These are phyloP conservation scores for Besnoitia besnoiti DNA, from an alignment of 169 alveolate genomes.

Conservation along the genomic window DNA sequence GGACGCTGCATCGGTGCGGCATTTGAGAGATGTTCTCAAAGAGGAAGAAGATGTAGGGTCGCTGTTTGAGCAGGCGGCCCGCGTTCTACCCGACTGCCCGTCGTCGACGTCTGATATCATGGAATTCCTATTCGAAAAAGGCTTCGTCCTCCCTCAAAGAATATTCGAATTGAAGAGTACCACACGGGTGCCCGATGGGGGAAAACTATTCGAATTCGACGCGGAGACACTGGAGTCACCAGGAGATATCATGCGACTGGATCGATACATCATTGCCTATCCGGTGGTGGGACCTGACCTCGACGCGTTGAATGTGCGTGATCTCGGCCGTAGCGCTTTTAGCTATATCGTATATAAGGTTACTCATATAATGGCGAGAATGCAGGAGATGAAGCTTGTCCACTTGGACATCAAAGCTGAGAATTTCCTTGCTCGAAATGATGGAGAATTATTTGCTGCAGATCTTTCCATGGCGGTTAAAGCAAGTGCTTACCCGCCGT, in stretches of 20 bases:
- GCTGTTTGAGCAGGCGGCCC: not conserved
- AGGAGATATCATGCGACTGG: not conserved
- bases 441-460: not conserved
- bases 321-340: not conserved
- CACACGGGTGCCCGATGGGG: not conserved
- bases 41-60: not conserved
- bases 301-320: not conserved
- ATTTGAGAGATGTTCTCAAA: not conserved
- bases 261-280: not conserved
- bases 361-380: not conserved
- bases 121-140: not conserved
- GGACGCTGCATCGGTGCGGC: not conserved
- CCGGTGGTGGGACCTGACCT: slow-evolving; percentile 5
- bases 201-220: not conserved
- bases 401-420: not conserved
- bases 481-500: not conserved
- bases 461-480: not conserved
- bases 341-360: not conserved
- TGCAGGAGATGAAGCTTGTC: not conserved
- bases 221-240: not conserved
- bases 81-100: not conserved
- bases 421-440: slow-evolving; percentile 17
- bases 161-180: not conserved
- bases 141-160: not conserved
- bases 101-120: not conserved